A percentile compares a stretch with the other conserved stretches of the same genome.
These are phyloP conservation scores for Penicillium malachiteum DNA, from an alignment of 495 filamentous ascomycete genomes.

Conservation along the genomic window DNA sequence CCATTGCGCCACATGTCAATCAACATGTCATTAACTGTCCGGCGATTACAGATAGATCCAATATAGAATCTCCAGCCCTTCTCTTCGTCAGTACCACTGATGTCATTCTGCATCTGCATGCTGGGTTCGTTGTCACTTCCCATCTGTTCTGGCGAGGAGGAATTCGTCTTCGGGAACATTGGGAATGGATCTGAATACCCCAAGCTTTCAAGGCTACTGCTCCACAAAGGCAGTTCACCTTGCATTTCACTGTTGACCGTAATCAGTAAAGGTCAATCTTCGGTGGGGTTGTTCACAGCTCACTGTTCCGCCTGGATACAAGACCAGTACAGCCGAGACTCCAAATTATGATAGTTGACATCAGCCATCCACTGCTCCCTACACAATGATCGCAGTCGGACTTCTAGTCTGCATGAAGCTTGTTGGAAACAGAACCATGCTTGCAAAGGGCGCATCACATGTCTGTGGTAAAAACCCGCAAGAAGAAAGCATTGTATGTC, in stretches of 20 bases:
- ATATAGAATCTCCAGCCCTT: slow-evolving; percentile 30
- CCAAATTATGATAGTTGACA: slow-evolving; percentile 26
- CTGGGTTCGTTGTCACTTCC: slow-evolving; percentile 6
- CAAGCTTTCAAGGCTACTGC: slow-evolving; percentile 23
- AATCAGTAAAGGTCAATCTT: background rate
- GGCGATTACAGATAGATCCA: slow-evolving; percentile 26
- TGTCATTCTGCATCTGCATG: slow-evolving; percentile 1
- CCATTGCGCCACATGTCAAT: slow-evolving; percentile 26
- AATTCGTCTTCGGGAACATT: slow-evolving; percentile 9
- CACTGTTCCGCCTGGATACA: slow-evolving; percentile 32
- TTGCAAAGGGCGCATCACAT: slow-evolving; percentile 25
- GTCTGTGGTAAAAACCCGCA: slow-evolving; percentile 26
- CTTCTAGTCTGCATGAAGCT: slow-evolving; percentile 29
- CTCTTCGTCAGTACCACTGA: slow-evolving; percentile 18
- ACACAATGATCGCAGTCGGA: slow-evolving; percentile 23
- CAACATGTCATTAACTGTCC: slow-evolving; percentile 27
- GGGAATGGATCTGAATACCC: slow-evolving; percentile 24
- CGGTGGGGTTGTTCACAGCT: background rate
- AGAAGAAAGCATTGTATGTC: slow-evolving; percentile 31
- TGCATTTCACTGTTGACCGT: slow-evolving; percentile 22
- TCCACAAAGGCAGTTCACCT: slow-evolving; percentile 28
- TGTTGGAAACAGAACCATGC: slow-evolving; percentile 32
- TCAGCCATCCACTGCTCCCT: slow-evolving; percentile 27
- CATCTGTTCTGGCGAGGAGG: slow-evolving; percentile 12
- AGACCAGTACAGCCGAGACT: slow-evolving; percentile 29